Base-by-base conservation (phyloP, 176 grass and related monocot species). In the Aechmea fasciata region DNA sequence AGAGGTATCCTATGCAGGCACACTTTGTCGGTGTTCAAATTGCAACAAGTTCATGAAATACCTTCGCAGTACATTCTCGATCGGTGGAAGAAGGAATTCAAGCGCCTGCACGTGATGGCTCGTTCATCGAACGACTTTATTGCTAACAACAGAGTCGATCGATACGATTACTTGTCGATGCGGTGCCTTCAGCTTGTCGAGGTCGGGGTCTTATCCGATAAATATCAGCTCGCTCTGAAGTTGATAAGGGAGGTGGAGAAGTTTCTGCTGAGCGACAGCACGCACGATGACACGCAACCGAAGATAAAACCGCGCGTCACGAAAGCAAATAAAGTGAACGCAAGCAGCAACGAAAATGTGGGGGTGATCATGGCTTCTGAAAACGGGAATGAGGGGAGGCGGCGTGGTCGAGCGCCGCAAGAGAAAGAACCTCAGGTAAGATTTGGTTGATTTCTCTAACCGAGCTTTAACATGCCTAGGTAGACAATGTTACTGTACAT, bases 131-230 rank as follows among this genome's bases (percentile, higher is more conserved):
- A 78, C 74, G 94, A 92, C 83, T 74, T 85, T 71, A 75, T 85
- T 17, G 86, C 89, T 17, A 87, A 83, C 67, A 97, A 92, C 63
- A 78, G 94, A 77, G 83, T 92, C 74, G 89, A 92, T 83, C 77
- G 84, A 67, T 90, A 90, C 70, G 89, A 97, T 73, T 92, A 97
- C 84, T 87, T 97, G 70, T 92, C 94, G 53, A 97, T 97, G 89
- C 75, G 86, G 77, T 97, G 84, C 76, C 77, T 92, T 70, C 89
- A 97, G 73, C 87, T 97, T 77, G 94, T 91, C 73, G 94, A 97
- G 57, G 87, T 83, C 52, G 89, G 77, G 51, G 86, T 90, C 52
- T 47, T 92, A 72, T 97, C 93, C 78, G 93, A 97, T 87, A 97
- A 97, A 63, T 90, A 87, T 66, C 83, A 85, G 73, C 84, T 97